Percentiles rank a stretch among this genome's conserved stretches.
These are phyloP conservation scores for Nicotiana obtusifolia DNA, from an alignment of 257 asterid genomes.

Conservation along the genomic window DNA sequence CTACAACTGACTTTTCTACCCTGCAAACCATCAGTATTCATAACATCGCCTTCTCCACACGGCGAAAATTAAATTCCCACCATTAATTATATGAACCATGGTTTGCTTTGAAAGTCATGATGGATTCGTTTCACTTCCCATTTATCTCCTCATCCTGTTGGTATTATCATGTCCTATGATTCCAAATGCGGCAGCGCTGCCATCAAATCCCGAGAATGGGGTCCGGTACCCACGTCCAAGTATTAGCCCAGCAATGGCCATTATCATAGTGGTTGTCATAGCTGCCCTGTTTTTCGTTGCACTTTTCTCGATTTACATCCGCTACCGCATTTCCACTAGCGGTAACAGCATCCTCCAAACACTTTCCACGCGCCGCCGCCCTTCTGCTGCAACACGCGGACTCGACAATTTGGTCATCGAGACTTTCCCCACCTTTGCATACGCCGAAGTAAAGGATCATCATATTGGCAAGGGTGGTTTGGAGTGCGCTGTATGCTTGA, in stretches of 20 bases:
- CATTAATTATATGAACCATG: not conserved
- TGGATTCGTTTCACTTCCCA: not conserved
- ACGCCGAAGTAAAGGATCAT: slow-evolving; percentile 83
- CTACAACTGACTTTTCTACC: too few species aligned
- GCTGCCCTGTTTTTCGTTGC: slow-evolving; percentile 76
- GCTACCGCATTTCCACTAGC: slow-evolving; percentile 45
- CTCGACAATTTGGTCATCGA: slow-evolving; percentile 54
- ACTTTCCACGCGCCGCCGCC: slow-evolving; percentile 40
- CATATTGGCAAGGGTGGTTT: slow-evolving; percentile 66
- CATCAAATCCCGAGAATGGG: not conserved
- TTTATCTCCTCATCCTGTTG: not conserved
- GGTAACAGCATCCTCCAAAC: slow-evolving; percentile 34
- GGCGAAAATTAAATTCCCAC: not conserved
- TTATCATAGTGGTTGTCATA: slow-evolving; percentile 66
- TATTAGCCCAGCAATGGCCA: slow-evolving; percentile 71
- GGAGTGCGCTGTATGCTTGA: slow-evolving; percentile 93
- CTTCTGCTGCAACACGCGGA: slow-evolving; percentile 38
- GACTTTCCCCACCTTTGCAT: slow-evolving; percentile 70
- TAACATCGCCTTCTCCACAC: not conserved
- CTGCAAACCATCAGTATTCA: not conserved
- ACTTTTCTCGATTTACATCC: slow-evolving; percentile 77
- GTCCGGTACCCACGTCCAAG: not conserved
- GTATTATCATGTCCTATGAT: not conserved
- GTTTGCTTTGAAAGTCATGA: not conserved
- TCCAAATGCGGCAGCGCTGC: not conserved